These are phyloP conservation scores for Lactarius quietus DNA, from an alignment of 768 basidiomycete species.

Conservation along the genomic window DNA sequence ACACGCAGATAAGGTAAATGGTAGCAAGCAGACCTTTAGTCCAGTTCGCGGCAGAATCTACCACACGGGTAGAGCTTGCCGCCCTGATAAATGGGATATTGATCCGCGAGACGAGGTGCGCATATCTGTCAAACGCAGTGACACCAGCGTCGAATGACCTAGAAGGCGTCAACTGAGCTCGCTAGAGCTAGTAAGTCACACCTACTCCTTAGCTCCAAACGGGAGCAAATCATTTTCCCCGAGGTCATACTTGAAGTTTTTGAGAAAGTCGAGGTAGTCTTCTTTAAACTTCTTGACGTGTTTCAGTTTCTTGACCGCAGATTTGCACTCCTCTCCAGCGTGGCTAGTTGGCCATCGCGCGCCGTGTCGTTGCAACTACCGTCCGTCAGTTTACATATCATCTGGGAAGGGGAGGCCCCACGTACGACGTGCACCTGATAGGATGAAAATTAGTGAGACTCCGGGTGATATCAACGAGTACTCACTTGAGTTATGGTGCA, in stretches of 20 bases:
- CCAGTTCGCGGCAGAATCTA: conserved; percentile 70
- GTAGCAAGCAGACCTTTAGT: conserved; percentile 43
- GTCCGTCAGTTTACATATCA: neutral
- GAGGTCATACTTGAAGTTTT: conserved; percentile 54
- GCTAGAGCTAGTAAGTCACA: conserved; percentile 1
- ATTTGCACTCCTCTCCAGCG: conserved; percentile 41
- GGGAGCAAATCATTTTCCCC: conserved; percentile 58
- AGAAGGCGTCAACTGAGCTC: neutral
- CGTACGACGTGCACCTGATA: conserved; percentile 59
- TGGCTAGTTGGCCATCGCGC: conserved; percentile 67
- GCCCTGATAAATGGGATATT: conserved; percentile 54
- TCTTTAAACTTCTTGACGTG: conserved; percentile 44
- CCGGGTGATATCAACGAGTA: neutral
- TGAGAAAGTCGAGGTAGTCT: conserved; percentile 52
- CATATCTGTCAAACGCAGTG: conserved; percentile 53
- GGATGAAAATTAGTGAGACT: neutral
- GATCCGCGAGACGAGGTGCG: conserved; percentile 40
- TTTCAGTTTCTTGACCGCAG: conserved; percentile 53
- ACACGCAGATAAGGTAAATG: neutral
- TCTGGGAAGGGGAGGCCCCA: neutral
- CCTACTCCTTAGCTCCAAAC: conserved; percentile 63
- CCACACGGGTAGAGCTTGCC: conserved; percentile 52
- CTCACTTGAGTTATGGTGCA: conserved; percentile 58
- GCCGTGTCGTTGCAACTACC: conserved; percentile 76
- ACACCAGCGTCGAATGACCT: conserved; percentile 53